A percentile compares a stretch with the other conserved stretches of the same genome.
phyloP scores from a whole-genome alignment of 139 green algal species.

The Edaphochlamys debaryana region DNA sequence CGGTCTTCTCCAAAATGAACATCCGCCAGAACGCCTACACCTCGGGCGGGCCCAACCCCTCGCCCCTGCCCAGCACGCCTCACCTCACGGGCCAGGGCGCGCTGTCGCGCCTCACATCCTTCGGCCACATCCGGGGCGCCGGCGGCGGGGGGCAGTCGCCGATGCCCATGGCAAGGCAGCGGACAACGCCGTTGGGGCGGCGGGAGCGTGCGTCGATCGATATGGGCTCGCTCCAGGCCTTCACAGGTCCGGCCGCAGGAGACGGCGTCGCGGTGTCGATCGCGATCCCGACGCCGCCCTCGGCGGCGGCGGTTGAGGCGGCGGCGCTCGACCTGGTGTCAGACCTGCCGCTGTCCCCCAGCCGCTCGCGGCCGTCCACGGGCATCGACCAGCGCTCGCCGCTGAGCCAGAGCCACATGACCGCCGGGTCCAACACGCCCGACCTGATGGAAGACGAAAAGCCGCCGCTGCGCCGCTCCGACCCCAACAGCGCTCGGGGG shows the following conservation, averaged over 20 bases:
- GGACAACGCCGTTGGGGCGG: background rate
- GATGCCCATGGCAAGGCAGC: background rate
- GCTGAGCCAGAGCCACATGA: too few species aligned
- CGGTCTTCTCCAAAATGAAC: background rate
- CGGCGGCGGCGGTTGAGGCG: background rate
- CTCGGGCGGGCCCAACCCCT: background rate
- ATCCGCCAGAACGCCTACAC: background rate
- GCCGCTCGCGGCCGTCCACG: too few species aligned
- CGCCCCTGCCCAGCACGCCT: background rate
- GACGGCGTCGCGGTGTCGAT: too few species aligned
- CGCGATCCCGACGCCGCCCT: background rate
- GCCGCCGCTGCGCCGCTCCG: too few species aligned
- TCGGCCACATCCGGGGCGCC: background rate
- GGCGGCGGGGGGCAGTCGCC: constrained; percentile 1
- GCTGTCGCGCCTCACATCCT: background rate
- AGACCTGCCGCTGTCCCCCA: too few species aligned
- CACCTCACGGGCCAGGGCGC: background rate
- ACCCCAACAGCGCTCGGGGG: too few species aligned
- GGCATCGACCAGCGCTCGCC: too few species aligned
- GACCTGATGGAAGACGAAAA: too few species aligned
- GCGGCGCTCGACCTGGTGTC: background rate
- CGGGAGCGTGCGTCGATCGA: constrained; percentile 3
- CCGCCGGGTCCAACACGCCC: too few species aligned
- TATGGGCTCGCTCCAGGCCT: background rate
- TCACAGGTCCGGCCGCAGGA: too few species aligned